phyloP scores from a whole-genome alignment of 1,139 yeast species.

The Nakaseomyces delphensis region DNA sequence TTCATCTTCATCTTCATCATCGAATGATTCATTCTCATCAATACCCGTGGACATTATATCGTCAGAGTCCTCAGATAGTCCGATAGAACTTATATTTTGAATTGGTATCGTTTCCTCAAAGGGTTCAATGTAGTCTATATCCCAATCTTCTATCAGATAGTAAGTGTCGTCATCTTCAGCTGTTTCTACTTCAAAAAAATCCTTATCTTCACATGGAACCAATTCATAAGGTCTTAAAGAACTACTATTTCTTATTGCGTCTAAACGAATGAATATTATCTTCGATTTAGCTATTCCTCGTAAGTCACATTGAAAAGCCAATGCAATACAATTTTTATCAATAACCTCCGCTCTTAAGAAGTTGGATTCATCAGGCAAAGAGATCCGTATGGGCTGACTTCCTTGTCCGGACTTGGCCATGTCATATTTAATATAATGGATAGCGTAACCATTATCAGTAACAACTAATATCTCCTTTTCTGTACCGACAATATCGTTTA shows the following conservation, averaged over 20 bases:
- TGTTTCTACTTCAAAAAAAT: background rate
- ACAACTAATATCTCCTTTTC: background rate
- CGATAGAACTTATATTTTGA: background rate
- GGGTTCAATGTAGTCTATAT: background rate
- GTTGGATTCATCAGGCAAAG: background rate
- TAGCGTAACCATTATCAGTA: slow-evolving; percentile 3
- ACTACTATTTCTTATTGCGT: background rate
- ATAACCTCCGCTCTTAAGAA: background rate
- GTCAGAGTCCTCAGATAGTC: background rate
- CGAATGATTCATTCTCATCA: background rate
- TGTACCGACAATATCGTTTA: background rate
- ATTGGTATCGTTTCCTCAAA: background rate
- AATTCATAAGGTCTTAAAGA: background rate
- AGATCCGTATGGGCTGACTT: background rate
- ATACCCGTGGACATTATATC: background rate
- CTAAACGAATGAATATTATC: background rate
- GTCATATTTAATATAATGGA: background rate
- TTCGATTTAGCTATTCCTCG: background rate
- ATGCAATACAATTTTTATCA: background rate
- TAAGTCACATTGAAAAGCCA: slow-evolving; percentile 2
- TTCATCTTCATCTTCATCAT: background rate
- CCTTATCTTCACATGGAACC: background rate
- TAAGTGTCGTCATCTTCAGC: background rate
- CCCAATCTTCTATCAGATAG: slow-evolving; percentile 2
- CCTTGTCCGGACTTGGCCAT: background rate